phyloP scores from a whole-genome alignment of 768 basidiomycete genomes.

The Leccinum aurantiacum region DNA sequence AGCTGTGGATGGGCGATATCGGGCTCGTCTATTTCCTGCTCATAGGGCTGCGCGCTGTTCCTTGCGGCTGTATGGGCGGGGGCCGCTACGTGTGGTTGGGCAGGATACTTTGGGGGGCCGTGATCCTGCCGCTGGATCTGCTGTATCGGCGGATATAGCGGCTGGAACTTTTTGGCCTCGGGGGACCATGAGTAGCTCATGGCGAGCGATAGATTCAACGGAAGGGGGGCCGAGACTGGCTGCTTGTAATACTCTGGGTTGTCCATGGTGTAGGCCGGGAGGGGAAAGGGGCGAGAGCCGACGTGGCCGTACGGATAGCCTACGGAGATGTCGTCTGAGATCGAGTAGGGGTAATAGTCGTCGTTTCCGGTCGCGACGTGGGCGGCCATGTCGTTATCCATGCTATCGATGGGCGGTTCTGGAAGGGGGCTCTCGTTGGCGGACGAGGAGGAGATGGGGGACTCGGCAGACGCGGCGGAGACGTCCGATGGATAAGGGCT shows the following conservation, averaged over 20 bases:
- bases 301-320: constrained; percentile 27
- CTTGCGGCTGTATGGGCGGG: constrained; percentile 15
- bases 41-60: constrained; percentile 20
- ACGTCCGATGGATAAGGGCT: constrained; percentile 40
- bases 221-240: constrained; percentile 33
- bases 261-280: constrained; percentile 24
- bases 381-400: constrained; percentile 30
- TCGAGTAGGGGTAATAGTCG: constrained; percentile 30
- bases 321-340: constrained; percentile 24
- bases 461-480: constrained; percentile 37
- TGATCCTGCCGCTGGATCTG: constrained; percentile 27
- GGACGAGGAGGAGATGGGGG: constrained; percentile 42
- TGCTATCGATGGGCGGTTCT: constrained; percentile 36
- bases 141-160: constrained; percentile 36
- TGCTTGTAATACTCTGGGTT: constrained; percentile 32
- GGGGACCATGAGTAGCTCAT: constrained; percentile 36
- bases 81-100: constrained; percentile 14
- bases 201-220: constrained; percentile 32
- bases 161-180: constrained; percentile 36
- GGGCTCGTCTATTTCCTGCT: constrained; percentile 28
- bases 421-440: constrained; percentile 41
- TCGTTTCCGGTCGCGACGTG: constrained; percentile 27
- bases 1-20: constrained; percentile 26
- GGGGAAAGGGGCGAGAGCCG: constrained; percentile 25
- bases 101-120: constrained; percentile 22